Evolutionary conservation across 441 rosid species (phyloP).

Genomic region (Erodium texanum): DNA sequence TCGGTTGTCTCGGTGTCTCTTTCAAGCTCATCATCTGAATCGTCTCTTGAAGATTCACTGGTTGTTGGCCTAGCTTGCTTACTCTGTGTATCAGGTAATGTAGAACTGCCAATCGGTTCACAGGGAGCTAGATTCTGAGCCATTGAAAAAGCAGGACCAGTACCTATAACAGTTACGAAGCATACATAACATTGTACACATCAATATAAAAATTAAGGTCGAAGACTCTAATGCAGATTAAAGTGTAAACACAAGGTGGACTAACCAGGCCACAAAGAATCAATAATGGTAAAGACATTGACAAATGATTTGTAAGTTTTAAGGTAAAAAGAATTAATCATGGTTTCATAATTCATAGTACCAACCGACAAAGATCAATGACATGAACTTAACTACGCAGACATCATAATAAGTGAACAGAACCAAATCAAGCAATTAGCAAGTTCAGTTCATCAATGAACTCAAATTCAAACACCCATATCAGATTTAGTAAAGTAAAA

Average conservation of each 20-base stretch:
- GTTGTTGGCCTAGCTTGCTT: constrained; percentile 4
- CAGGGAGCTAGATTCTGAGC: not conserved
- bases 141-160: constrained; percentile 4
- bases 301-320: not conserved
- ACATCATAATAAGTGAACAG: not conserved
- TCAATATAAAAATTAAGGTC: not conserved
- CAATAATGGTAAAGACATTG: not conserved
- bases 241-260: not conserved
- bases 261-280: not conserved
- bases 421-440: not conserved
- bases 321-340: not conserved
- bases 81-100: not conserved
- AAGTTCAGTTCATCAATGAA: constrained; percentile 3
- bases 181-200: not conserved
- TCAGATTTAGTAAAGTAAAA: not conserved
- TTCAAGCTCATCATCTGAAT: not conserved
- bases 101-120: not conserved
- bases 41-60: not conserved
- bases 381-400: not conserved
- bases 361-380: not conserved
- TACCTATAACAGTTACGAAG: not conserved
- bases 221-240: not conserved
- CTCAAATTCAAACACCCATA: constrained; percentile 2
- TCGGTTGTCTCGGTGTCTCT: constrained; percentile 3
- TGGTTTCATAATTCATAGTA: not conserved